A percentile compares a stretch with the other conserved stretches of the same genome.
phyloP scores from a whole-genome alignment of 768 basidiomycete genomes.

The Lactarius pseudohatsudake region DNA sequence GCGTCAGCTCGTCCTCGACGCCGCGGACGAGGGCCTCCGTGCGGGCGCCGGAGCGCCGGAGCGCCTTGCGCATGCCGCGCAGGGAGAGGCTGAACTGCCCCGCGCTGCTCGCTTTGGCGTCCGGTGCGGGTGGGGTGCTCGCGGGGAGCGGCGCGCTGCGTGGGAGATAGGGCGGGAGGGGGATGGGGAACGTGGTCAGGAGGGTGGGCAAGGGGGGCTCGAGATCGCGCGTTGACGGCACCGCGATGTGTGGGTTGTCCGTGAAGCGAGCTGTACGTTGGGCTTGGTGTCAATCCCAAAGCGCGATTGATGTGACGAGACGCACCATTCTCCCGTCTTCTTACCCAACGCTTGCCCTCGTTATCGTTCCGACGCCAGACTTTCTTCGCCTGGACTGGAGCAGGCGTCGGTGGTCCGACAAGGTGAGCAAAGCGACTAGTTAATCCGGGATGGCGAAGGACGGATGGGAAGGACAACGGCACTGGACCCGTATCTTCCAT shows the following conservation, averaged over 20 bases:
- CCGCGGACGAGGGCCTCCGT: slow-evolving; percentile 64
- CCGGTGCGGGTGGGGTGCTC: slow-evolving; percentile 37
- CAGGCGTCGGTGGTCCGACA: slow-evolving; percentile 20
- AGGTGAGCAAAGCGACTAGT: slow-evolving; percentile 56
- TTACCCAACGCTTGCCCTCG: slow-evolving; percentile 75
- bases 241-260: slow-evolving; percentile 69
- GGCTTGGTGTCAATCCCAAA: not conserved
- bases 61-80: slow-evolving; percentile 68
- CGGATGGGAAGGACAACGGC: slow-evolving; percentile 70
- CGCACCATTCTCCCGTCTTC: slow-evolving; percentile 77
- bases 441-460: slow-evolving; percentile 60
- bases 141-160: slow-evolving; percentile 57
- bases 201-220: slow-evolving; percentile 43
- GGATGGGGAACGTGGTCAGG: slow-evolving; percentile 69
- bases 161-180: slow-evolving; percentile 67
- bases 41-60: slow-evolving; percentile 60
- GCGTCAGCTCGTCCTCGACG: slow-evolving; percentile 59
- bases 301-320: slow-evolving; percentile 11
- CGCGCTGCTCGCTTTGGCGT: slow-evolving; percentile 59
- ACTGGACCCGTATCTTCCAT: slow-evolving; percentile 36
- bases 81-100: slow-evolving; percentile 76
- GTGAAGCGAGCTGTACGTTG: slow-evolving; percentile 58
- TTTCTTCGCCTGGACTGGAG: slow-evolving; percentile 39
- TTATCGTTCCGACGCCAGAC: slow-evolving; percentile 52
- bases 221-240: slow-evolving; percentile 61